A percentile compares a stretch with the other conserved stretches of the same genome.
phyloP scores from a whole-genome alignment of 495 filamentous ascomycete species.

The Penicillium roqueforti region DNA sequence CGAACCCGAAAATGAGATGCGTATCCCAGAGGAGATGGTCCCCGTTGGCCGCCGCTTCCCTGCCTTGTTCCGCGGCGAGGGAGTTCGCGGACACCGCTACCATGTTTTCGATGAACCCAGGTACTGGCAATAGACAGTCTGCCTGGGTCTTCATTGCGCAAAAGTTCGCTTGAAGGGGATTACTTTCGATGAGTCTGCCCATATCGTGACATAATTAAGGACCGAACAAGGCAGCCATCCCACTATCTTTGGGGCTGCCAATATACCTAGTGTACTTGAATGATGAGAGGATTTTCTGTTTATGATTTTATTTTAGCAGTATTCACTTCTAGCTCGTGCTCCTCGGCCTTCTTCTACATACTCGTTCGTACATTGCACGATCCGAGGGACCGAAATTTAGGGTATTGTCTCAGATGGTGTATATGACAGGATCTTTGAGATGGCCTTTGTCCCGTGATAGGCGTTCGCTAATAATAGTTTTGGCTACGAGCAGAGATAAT shows the following conservation, averaged over 20 bases:
- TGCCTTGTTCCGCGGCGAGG: constrained; percentile 77
- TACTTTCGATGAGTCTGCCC: constrained; percentile 7
- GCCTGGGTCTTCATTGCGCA: neutral
- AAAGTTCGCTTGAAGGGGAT: constrained; percentile 3
- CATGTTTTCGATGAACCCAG: constrained; percentile 95
- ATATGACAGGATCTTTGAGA: neutral
- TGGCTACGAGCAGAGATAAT: too few species aligned
- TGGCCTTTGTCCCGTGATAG: neutral
- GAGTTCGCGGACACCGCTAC: constrained; percentile 85
- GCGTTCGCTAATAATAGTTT: neutral
- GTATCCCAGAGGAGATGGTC: constrained; percentile 63
- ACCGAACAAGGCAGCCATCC: constrained; percentile 5
- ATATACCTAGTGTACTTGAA: neutral
- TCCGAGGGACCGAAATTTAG: neutral
- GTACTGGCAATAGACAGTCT: constrained; percentile 51
- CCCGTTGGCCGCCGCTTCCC: constrained; percentile 79
- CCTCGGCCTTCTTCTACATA: neutral
- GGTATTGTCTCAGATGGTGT: neutral
- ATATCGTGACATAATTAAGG: constrained; percentile 6
- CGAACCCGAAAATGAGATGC: constrained; percentile 54
- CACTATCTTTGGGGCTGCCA: neutral
- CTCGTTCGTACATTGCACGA: neutral
- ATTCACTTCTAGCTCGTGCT: neutral
- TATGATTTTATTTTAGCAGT: neutral
- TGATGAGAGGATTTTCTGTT: neutral